Base-by-base conservation (phyloP, 2,329 filamentous ascomycete species). In the Coniochaeta pulveracea region DNA sequence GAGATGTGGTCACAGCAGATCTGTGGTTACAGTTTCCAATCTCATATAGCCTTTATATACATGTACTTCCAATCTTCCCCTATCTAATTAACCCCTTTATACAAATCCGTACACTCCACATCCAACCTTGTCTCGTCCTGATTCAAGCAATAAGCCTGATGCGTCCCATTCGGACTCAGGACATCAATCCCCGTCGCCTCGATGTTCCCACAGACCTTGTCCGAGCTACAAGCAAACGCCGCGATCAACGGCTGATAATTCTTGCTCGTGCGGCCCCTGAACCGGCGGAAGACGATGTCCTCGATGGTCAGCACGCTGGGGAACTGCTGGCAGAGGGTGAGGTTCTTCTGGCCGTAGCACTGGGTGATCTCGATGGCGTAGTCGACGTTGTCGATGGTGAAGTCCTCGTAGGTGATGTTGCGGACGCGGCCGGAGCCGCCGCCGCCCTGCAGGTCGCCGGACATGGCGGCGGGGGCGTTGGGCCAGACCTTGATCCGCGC, bases 401-500 rank as follows among this genome's bases (percentile, higher is more conserved):
- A 69, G 38, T 61, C 63, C 37, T 75, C 64, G 50, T 71, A 78
- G 3, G 72, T 76, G 39, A 78, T 60, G 52, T 79, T 79, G 39
- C 61, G 59, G 31, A 80, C 72, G 19, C 57, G 56, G n/a, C 75
- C 75, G 5, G 52, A 54, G 23, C 75, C 75, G 16, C 74, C 73
- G 27, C 72, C 73, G 4, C 69, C 70, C 47, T 72, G 66, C 1
- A 75, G 60, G 33, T 72, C 66, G 18, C 58, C 63, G 3, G 66
- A 46, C 28, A 49, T 16, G 4, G 36, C 39, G 10, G 47, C 44
- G 7, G 45, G 36, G 17, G 38, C 26, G 34, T 48, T 43, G 19
- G 50, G 50, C 43, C 50, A 80, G 43, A 76, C 72, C 53, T 79
- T 79, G 56, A 79, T 77, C 36, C 74, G 69, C 1, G 72, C 74